Evolutionary conservation across 352 stramenopile species (phyloP).

Genomic region (Pythium diclinum): DNA sequence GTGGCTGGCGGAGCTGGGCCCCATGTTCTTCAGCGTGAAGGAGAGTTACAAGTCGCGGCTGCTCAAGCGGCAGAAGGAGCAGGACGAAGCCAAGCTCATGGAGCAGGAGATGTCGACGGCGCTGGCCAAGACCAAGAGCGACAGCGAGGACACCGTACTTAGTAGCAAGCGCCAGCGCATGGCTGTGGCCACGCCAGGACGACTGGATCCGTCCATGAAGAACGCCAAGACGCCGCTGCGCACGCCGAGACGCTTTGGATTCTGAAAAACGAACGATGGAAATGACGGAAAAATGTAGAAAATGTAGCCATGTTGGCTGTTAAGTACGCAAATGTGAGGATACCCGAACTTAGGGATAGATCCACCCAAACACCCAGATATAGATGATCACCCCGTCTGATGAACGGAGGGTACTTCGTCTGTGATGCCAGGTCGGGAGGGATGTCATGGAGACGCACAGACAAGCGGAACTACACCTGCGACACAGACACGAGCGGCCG

Average conservation of each 20-base stretch:
- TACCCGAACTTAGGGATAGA: constrained; percentile 1
- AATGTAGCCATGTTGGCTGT: constrained; percentile 18
- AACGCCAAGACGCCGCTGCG: constrained; percentile 48
- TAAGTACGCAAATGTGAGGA: constrained; percentile 8
- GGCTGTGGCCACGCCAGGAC: constrained; percentile 55
- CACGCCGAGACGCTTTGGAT: constrained; percentile 69
- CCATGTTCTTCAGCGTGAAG: constrained; percentile 99
- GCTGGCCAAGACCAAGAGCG: constrained; percentile 43
- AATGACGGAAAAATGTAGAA: background rate
- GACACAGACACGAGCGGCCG: background rate
- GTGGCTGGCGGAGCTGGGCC: constrained; percentile 98
- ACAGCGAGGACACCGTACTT: constrained; percentile 10
- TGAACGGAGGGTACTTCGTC: background rate
- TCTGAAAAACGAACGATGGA: constrained; percentile 27
- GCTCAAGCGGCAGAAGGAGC: constrained; percentile 86
- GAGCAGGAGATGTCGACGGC: constrained; percentile 77
- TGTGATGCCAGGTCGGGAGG: background rate
- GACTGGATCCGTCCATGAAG: constrained; percentile 28
- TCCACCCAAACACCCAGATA: constrained; percentile 14
- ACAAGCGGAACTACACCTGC: background rate
- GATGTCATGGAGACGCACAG: constrained; percentile 4
- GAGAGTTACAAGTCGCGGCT: constrained; percentile 94
- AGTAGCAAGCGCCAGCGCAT: constrained; percentile 58
- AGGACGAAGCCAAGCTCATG: constrained; percentile 69
- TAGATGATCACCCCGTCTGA: background rate